Conservation (phyloP, 352 stramenopile species). For the Phytophthora rubi region DNA sequence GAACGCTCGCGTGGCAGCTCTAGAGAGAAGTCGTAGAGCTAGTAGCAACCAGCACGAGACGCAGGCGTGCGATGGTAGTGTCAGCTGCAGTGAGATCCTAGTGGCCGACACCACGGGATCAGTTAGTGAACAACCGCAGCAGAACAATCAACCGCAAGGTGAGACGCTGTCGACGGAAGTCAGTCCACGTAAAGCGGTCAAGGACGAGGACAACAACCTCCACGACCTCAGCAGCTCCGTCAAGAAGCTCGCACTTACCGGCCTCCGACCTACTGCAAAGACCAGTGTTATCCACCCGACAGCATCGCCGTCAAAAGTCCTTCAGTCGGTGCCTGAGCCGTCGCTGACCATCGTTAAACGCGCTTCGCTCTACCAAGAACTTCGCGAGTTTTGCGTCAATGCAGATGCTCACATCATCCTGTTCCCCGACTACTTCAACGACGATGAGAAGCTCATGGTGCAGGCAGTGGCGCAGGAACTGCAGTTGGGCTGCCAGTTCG, state of each 20-base stretch:
- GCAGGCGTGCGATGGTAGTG: slow-evolving; percentile 14
- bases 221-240: slow-evolving; percentile 38
- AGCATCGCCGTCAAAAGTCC: slow-evolving; percentile 14
- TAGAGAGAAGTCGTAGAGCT: slow-evolving; percentile 18
- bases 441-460: slow-evolving; percentile 61
- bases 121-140: slow-evolving; percentile 12
- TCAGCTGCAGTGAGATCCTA: slow-evolving; percentile 17
- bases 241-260: slow-evolving; percentile 37
- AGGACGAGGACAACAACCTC: slow-evolving; percentile 31
- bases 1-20: slow-evolving; percentile 27
- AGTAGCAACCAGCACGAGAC: slow-evolving; percentile 35
- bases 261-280: slow-evolving; percentile 19
- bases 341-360: slow-evolving; percentile 38
- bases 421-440: slow-evolving; percentile 73
- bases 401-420: slow-evolving; percentile 58
- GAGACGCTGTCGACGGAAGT: neutral
- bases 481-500: slow-evolving; percentile 65
- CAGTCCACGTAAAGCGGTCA: slow-evolving; percentile 14
- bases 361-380: slow-evolving; percentile 61
- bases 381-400: slow-evolving; percentile 60
- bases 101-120: neutral
- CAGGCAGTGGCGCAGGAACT: slow-evolving; percentile 59
- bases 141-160: slow-evolving; percentile 21
- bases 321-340: slow-evolving; percentile 13
- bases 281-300: slow-evolving; percentile 15